These are phyloP conservation scores for Xylaria sp. DNA, from an alignment of 2,329 filamentous ascomycete species.

Conservation along the genomic window DNA sequence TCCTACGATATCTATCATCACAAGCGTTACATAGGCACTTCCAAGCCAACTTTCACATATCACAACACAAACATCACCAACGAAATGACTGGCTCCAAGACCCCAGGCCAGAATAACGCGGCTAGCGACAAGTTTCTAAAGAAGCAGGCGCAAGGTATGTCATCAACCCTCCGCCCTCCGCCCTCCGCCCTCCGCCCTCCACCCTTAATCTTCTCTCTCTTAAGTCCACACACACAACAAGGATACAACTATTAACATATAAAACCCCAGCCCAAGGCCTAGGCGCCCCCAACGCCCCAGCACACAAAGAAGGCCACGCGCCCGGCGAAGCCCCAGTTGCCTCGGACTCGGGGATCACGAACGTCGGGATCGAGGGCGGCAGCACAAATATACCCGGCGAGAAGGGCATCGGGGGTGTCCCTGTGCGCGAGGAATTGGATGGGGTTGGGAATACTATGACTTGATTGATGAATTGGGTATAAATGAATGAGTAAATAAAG, in stretches of 20 bases:
- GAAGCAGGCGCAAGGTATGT: constrained; percentile 43
- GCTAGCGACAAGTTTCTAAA: constrained; percentile 46
- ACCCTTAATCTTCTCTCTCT: neutral
- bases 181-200: neutral
- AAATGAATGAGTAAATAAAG: too few relatives aligned
- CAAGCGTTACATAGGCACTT: neutral
- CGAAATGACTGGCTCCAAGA: constrained; percentile 40
- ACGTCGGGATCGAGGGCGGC: neutral
- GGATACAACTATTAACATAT: neutral
- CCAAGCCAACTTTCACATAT: neutral
- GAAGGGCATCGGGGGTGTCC: neutral
- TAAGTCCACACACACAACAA: neutral
- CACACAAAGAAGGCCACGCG: constrained; percentile 43
- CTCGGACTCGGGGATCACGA: constrained; percentile 1
- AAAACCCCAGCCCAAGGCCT: constrained; percentile 41
- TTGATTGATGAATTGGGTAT: neutral
- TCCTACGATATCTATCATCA: too few relatives aligned
- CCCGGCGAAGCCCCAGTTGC: constrained; percentile 38
- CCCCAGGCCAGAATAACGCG: constrained; percentile 43
- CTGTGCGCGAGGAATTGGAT: neutral
- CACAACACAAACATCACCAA: neutral
- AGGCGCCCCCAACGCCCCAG: constrained; percentile 43
- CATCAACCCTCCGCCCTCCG: neutral
- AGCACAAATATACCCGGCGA: neutral
- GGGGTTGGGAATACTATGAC: neutral